phyloP scores from a whole-genome alignment of 805 yeast species.

The Kurtzmaniella cleridarum region DNA sequence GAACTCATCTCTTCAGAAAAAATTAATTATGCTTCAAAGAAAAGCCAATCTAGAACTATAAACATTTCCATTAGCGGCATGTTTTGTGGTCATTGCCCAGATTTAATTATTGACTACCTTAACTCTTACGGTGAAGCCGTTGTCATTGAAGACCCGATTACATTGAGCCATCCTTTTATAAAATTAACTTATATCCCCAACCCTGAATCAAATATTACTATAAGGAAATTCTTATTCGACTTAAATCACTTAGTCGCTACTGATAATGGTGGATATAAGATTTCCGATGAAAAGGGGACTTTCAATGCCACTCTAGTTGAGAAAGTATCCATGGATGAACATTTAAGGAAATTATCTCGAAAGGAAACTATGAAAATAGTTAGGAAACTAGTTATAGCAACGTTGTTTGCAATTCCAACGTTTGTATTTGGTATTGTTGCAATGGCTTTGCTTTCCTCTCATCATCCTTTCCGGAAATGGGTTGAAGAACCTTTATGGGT shows the following conservation, averaged over 20 bases:
- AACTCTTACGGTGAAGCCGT: constrained; percentile 52
- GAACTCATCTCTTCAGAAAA: constrained; percentile 39
- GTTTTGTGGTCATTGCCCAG: constrained; percentile 70
- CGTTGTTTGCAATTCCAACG: constrained; percentile 59
- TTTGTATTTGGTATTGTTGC: constrained; percentile 65
- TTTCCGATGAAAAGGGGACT: constrained; percentile 15
- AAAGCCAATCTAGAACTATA: constrained; percentile 49
- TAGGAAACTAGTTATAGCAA: constrained; percentile 43
- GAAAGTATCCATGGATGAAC: constrained; percentile 58
- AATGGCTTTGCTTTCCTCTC: constrained; percentile 51
- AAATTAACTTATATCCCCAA: constrained; percentile 63
- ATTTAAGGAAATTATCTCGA: constrained; percentile 44
- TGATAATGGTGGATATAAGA: constrained; percentile 14
- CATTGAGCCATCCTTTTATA: constrained; percentile 51
- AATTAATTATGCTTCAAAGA: constrained; percentile 43
- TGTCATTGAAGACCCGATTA: constrained; percentile 49
- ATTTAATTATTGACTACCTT: constrained; percentile 44
- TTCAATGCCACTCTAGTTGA: constrained; percentile 52
- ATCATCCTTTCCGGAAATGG: constrained; percentile 44
- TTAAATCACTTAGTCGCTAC: constrained; percentile 39
- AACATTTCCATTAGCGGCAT: constrained; percentile 57
- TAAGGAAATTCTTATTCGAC: constrained; percentile 49
- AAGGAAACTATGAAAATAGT: constrained; percentile 44
- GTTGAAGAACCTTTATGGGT: constrained; percentile 57
- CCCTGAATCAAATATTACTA: constrained; percentile 38